Evolutionary conservation across 768 basidiomycete species (phyloP).

Genomic region (Lactifluus piperatus): DNA sequence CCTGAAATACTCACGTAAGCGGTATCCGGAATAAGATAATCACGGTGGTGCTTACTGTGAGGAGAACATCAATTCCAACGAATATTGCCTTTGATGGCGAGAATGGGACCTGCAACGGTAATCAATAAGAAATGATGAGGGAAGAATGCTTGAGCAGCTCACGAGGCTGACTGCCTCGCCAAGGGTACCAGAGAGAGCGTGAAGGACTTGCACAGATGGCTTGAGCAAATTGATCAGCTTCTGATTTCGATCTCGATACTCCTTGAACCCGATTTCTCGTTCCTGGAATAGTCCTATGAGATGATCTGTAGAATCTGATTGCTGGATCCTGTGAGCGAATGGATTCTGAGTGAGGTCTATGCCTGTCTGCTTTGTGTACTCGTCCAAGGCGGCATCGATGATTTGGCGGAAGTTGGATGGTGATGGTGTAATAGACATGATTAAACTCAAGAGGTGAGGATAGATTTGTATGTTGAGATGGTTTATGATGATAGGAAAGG

Average conservation of each 20-base stretch:
- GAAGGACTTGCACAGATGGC: neutral
- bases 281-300: neutral
- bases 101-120: neutral
- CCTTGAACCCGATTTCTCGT: neutral
- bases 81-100: slow-evolving; percentile 2
- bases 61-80: slow-evolving; percentile 2
- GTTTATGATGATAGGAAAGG: no score
- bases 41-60: neutral
- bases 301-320: neutral
- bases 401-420: neutral
- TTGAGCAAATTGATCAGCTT: slow-evolving; percentile 3
- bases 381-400: neutral
- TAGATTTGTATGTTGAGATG: no score
- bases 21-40: neutral
- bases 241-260: slow-evolving; percentile 5
- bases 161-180: neutral
- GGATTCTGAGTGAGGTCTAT: slow-evolving; percentile 1
- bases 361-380: slow-evolving; percentile 4
- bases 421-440: neutral
- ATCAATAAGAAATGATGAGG: neutral
- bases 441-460: neutral
- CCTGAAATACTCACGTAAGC: neutral
- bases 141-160: neutral
- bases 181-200: neutral
- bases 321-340: neutral